phyloP scores from a whole-genome alignment of 2,329 filamentous ascomycete species.

The Akanthomyces uredinophilus region DNA sequence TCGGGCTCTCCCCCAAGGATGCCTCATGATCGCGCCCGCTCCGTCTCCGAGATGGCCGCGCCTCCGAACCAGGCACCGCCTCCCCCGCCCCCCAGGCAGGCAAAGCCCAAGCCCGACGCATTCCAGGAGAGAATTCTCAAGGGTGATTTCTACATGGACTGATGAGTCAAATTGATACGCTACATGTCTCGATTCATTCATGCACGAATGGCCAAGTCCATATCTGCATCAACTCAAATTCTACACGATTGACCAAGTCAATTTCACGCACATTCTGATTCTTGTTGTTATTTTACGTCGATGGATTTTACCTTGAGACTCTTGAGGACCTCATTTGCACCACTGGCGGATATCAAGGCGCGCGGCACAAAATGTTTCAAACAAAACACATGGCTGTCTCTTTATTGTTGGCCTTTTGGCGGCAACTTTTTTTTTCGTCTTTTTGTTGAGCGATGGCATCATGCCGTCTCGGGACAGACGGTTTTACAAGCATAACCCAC shows the following conservation, averaged over 20 bases:
- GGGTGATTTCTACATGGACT: slow-evolving; percentile 98
- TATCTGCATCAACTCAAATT: no score
- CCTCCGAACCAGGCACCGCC: slow-evolving; percentile 48
- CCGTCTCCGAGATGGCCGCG: slow-evolving; percentile 58
- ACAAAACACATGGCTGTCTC: neutral
- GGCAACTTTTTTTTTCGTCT: neutral
- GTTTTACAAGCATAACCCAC: slow-evolving; percentile 8
- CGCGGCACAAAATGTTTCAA: slow-evolving; percentile 6
- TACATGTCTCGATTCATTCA: no score
- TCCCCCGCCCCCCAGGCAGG: slow-evolving; percentile 37
- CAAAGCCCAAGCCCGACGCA: slow-evolving; percentile 70
- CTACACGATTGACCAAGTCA: neutral
- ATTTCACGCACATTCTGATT: neutral
- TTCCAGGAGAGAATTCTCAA: slow-evolving; percentile 97
- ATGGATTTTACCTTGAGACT: neutral
- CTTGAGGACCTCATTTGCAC: slow-evolving; percentile 1
- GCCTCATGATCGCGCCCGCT: slow-evolving; percentile 63
- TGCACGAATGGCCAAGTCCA: no score
- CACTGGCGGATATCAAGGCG: slow-evolving; percentile 4
- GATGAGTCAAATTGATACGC: slow-evolving; percentile 23
- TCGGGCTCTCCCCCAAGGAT: slow-evolving; percentile 35
- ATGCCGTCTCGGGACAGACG: slow-evolving; percentile 10
- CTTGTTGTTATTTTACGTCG: neutral
- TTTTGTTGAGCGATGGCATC: slow-evolving; percentile 10
- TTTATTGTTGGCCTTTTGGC: neutral